These are phyloP conservation scores for Diaporthe amygdali DNA, from an alignment of 2,329 filamentous ascomycete genomes.

Conservation along the genomic window DNA sequence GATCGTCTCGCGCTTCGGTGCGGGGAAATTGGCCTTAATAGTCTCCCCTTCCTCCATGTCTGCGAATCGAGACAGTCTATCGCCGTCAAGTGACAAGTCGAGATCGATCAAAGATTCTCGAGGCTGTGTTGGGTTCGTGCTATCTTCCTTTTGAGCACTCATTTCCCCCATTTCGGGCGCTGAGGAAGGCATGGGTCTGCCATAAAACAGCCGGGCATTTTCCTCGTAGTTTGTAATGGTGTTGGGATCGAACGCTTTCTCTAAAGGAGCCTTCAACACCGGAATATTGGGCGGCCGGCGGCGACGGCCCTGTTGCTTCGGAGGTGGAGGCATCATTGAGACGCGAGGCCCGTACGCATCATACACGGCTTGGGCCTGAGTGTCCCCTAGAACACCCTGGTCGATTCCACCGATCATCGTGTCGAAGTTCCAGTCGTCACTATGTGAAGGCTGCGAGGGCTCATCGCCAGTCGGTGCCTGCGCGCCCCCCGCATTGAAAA, in stretches of 20 bases:
- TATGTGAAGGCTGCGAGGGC: conserved; percentile 35
- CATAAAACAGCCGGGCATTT: conserved; percentile 66
- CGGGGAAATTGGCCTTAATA: conserved; percentile 16
- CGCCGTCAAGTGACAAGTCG: conserved; percentile 63
- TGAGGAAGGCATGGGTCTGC: conserved; percentile 37
- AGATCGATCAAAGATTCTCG: conserved; percentile 53
- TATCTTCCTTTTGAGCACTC: not conserved
- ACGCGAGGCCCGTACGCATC: conserved; percentile 62
- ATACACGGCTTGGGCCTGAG: conserved; percentile 63
- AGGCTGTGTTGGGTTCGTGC: not conserved
- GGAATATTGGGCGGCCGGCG: conserved; percentile 64
- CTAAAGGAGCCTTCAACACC: conserved; percentile 62
- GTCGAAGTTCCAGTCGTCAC: conserved; percentile 72
- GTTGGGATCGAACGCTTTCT: conserved; percentile 71
- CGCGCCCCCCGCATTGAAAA: conserved; percentile 66
- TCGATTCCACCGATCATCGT: conserved; percentile 68
- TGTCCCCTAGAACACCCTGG: conserved; percentile 56
- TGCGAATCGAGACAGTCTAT: conserved; percentile 61
- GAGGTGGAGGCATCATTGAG: conserved; percentile 48
- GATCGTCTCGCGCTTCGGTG: conserved; percentile 20
- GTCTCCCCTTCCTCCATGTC: conserved; percentile 52
- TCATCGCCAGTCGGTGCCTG: conserved; percentile 54
- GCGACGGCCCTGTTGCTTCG: conserved; percentile 56
- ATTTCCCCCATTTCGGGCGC: conserved; percentile 22
- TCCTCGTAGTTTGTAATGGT: conserved; percentile 69